phyloP scores from a whole-genome alignment of 768 basidiomycete genomes.

The Lentinula sp. region DNA sequence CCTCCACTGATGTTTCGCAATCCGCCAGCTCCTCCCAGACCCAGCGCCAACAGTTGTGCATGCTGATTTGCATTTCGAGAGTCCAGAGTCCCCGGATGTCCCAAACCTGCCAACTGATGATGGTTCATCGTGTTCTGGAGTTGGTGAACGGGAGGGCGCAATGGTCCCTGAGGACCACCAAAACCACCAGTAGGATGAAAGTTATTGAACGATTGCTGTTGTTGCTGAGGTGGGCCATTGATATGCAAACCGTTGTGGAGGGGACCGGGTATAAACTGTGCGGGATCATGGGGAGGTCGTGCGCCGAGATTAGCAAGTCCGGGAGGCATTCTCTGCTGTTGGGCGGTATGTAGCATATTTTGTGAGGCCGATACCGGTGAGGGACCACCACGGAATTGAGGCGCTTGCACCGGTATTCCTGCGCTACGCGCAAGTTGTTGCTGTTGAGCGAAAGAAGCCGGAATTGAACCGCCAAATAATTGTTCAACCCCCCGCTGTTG shows the following conservation, averaged over 20 bases:
- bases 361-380: constrained; percentile 52
- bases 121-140: constrained; percentile 39
- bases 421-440: constrained; percentile 39
- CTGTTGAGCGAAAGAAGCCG: constrained; percentile 50
- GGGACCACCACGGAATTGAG: constrained; percentile 64
- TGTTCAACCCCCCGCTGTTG: constrained; percentile 50
- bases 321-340: constrained; percentile 65
- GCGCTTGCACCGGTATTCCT: constrained; percentile 50
- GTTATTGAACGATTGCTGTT: constrained; percentile 41
- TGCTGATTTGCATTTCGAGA: constrained; percentile 42
- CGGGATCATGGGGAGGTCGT: constrained; percentile 74
- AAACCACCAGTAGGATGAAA: constrained; percentile 42
- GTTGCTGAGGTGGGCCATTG: constrained; percentile 37
- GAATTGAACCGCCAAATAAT: constrained; percentile 42
- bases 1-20: constrained; percentile 34
- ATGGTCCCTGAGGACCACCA: constrained; percentile 32
- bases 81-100: constrained; percentile 50
- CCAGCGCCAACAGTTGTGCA: constrained; percentile 42
- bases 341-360: constrained; percentile 35
- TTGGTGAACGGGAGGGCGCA: constrained; percentile 51
- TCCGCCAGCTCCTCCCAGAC: constrained; percentile 39
- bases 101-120: constrained; percentile 45
- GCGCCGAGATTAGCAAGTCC: constrained; percentile 79
- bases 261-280: constrained; percentile 50
- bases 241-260: constrained; percentile 41